Evolutionary conservation across 2,329 filamentous ascomycete genomes (phyloP).

Genomic region (Monosporascus sp.): DNA sequence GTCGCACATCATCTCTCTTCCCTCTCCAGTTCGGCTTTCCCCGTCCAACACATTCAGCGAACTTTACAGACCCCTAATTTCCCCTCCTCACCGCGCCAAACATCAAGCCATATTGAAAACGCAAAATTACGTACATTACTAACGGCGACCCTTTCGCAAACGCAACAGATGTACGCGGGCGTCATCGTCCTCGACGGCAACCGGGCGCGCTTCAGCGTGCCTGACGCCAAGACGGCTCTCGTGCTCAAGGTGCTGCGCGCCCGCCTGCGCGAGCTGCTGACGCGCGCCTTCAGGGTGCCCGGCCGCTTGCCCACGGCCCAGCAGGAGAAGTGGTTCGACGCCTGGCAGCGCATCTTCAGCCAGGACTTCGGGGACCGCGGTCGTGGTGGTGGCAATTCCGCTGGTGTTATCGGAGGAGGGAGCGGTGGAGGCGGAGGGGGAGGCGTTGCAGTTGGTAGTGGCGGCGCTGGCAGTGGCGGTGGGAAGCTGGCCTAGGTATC

Average conservation of each 20-base stretch:
- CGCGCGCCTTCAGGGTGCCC: constrained; percentile 62
- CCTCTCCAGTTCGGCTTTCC: not conserved
- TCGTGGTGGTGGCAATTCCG: no score
- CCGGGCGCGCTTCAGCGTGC: constrained; percentile 73
- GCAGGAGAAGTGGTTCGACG: constrained; percentile 68
- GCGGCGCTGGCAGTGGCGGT: not conserved
- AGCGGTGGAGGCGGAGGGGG: constrained; percentile 1
- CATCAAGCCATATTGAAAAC: not conserved
- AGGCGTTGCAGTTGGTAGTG: not conserved
- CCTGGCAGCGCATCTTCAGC: constrained; percentile 67
- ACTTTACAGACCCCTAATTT: not conserved
- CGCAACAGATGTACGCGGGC: constrained; percentile 73
- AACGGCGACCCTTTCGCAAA: not conserved
- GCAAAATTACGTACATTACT: not conserved
- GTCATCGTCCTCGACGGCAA: constrained; percentile 85
- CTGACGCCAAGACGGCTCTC: constrained; percentile 86
- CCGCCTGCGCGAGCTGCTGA: constrained; percentile 70
- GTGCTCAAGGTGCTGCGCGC: constrained; percentile 77
- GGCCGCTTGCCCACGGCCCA: constrained; percentile 58
- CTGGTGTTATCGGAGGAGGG: not conserved
- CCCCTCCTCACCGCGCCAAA: not conserved
- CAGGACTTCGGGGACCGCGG: constrained; percentile 31
- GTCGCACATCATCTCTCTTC: not conserved
- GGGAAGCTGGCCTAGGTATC: not conserved
- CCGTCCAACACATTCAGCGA: no score